Evolutionary conservation across 2,329 filamentous ascomycete genomes (phyloP).

Genomic region (Penicillium oxalicum): DNA sequence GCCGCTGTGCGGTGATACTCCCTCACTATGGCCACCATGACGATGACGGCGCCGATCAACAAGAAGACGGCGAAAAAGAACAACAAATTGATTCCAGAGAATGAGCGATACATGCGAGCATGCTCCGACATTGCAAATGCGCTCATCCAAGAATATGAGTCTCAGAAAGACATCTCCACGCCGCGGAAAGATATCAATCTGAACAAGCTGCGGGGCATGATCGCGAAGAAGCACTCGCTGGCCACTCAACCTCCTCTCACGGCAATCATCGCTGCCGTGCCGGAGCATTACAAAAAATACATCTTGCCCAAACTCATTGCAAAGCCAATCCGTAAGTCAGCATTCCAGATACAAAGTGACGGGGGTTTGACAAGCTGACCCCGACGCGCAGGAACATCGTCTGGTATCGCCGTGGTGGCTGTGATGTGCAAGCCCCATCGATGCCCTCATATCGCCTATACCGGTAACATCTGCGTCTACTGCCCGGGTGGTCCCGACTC

Average conservation of each 20-base stretch:
- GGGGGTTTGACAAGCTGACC: conserved; percentile 8
- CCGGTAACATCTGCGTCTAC: conserved; percentile 98
- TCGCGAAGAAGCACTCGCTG: conserved; percentile 88
- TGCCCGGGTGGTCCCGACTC: conserved; percentile 96
- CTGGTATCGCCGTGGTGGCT: conserved; percentile 93
- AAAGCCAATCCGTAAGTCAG: conserved; percentile 75
- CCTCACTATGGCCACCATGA: conserved; percentile 55
- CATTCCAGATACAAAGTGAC: neutral
- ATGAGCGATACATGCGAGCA: conserved; percentile 86
- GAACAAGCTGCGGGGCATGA: conserved; percentile 77
- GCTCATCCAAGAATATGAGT: conserved; percentile 89
- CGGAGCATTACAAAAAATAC: conserved; percentile 99
- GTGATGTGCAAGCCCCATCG: conserved; percentile 99
- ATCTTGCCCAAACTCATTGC: conserved; percentile 93
- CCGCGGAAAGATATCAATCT: conserved; percentile 84
- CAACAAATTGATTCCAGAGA: conserved; percentile 77
- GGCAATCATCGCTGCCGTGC: conserved; percentile 94
- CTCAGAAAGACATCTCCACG: conserved; percentile 64
- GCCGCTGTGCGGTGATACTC: conserved; percentile 11
- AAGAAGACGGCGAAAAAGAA: conserved; percentile 58
- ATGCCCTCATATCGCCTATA: conserved; percentile 96
- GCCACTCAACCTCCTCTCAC: conserved; percentile 85
- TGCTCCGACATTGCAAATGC: conserved; percentile 93
- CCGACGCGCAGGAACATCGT: conserved; percentile 66
- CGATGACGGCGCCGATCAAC: conserved; percentile 53